These are phyloP conservation scores for Pseudogymnoascus sp. DNA, from an alignment of 2,329 filamentous ascomycete species.

Conservation along the genomic window DNA sequence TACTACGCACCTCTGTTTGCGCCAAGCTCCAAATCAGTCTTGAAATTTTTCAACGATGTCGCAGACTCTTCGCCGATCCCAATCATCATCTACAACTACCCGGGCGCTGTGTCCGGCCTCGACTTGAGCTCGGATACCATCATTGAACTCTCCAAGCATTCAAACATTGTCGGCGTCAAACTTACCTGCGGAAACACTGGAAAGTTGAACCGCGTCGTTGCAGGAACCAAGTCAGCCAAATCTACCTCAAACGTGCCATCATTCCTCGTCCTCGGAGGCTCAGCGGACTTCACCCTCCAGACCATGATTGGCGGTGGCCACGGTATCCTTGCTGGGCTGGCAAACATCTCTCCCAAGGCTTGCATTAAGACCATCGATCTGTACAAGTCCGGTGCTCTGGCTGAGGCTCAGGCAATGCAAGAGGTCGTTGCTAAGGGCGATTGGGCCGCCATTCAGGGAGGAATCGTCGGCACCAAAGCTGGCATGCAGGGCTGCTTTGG, in stretches of 20 bases:
- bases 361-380: conserved; percentile 54
- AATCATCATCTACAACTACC: conserved; percentile 83
- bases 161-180: conserved; percentile 82
- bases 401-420: conserved; percentile 56
- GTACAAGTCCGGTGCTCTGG: conserved; percentile 48
- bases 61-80: conserved; percentile 65
- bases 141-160: conserved; percentile 68
- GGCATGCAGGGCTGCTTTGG: conserved; percentile 53
- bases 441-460: conserved; percentile 61
- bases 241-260: conserved; percentile 41
- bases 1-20: conserved; percentile 56
- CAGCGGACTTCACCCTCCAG: conserved; percentile 66
- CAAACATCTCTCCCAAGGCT: conserved; percentile 59
- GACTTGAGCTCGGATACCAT: conserved; percentile 85
- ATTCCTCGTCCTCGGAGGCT: conserved; percentile 65
- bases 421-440: conserved; percentile 57
- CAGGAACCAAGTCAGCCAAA: conserved; percentile 47
- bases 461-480: conserved; percentile 61
- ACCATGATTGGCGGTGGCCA: conserved; percentile 61
- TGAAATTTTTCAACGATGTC: conserved; percentile 52
- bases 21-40: conserved; percentile 44
- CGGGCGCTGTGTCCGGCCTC: conserved; percentile 75
- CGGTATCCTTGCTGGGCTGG: conserved; percentile 63
- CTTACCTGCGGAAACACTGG: conserved; percentile 81
- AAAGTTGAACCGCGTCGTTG: conserved; percentile 47